These are phyloP conservation scores for Cryoendolithus antarcticus DNA, from an alignment of 2,329 filamentous ascomycete species.

Conservation along the genomic window DNA sequence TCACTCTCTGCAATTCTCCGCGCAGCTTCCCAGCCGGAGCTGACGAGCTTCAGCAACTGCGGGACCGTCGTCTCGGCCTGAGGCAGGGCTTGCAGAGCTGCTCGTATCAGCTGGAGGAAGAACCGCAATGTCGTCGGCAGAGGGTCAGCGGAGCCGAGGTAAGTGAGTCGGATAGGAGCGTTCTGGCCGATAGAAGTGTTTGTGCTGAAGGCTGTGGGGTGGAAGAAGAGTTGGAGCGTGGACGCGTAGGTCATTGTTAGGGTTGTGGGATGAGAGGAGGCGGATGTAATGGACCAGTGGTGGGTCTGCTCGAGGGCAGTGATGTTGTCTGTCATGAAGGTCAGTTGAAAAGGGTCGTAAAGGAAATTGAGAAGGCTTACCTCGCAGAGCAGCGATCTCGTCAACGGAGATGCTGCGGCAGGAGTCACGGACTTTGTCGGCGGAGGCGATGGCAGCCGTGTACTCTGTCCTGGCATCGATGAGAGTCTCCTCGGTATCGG, in stretches of 20 bases:
- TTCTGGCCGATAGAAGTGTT: constrained; percentile 22
- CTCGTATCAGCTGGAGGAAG: constrained; percentile 60
- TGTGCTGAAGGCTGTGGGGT: constrained; percentile 46
- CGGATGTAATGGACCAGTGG: constrained; percentile 57
- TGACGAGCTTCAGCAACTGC: constrained; percentile 47
- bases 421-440: constrained; percentile 73
- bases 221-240: constrained; percentile 62
- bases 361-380: constrained; percentile 32
- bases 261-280: constrained; percentile 46
- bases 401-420: constrained; percentile 77
- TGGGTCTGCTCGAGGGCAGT: constrained; percentile 51
- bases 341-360: constrained; percentile 24
- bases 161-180: constrained; percentile 54
- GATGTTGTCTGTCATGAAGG: constrained; percentile 43
- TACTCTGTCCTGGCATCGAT: constrained; percentile 57
- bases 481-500: constrained; percentile 49
- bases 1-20: constrained; percentile 48
- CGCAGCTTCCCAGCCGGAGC: constrained; percentile 54
- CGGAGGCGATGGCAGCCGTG: constrained; percentile 62
- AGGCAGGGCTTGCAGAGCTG: constrained; percentile 50
- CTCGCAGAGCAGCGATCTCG: constrained; percentile 69
- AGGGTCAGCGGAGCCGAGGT: constrained; percentile 42
- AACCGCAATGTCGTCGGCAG: constrained; percentile 59
- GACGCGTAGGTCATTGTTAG: constrained; percentile 64
- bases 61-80: constrained; percentile 46